phyloP scores from a whole-genome alignment of 2,329 filamentous ascomycete genomes.

The Pseudocercospora vitis region DNA sequence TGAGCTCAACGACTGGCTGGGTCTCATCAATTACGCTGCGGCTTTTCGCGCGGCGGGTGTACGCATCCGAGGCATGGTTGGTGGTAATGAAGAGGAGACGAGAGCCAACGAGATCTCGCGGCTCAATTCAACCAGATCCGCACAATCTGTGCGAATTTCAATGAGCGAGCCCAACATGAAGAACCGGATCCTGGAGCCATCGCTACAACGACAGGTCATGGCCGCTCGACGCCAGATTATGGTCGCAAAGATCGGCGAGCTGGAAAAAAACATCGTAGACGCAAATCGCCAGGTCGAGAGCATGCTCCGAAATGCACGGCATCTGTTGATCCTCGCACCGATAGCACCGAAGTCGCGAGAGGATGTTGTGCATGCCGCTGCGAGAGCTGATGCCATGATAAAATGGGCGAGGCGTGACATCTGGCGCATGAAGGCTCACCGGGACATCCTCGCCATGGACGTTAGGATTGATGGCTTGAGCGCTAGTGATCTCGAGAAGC shows the following conservation, averaged over 20 bases:
- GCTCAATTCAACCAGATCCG: constrained; percentile 57
- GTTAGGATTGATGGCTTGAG: constrained; percentile 70
- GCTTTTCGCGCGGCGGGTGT: constrained; percentile 91
- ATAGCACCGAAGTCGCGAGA: constrained; percentile 90
- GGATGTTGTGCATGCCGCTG: constrained; percentile 79
- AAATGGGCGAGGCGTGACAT: constrained; percentile 95
- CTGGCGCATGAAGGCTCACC: constrained; percentile 87
- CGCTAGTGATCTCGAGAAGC: constrained; percentile 27
- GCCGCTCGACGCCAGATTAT: constrained; percentile 80
- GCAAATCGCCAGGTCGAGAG: constrained; percentile 77
- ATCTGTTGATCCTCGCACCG: constrained; percentile 83
- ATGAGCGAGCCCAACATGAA: constrained; percentile 73
- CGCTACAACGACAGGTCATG: constrained; percentile 84
- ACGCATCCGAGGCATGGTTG: constrained; percentile 82
- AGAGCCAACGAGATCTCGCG: constrained; percentile 69
- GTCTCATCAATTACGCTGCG: constrained; percentile 92
- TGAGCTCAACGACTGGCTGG: constrained; percentile 95
- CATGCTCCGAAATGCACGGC: constrained; percentile 83
- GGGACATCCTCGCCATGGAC: constrained; percentile 82
- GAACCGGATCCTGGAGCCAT: constrained; percentile 46
- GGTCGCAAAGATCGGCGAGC: constrained; percentile 76
- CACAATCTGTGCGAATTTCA: constrained; percentile 63
- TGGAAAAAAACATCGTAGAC: constrained; percentile 72
- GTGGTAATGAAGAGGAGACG: constrained; percentile 70
- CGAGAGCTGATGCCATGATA: constrained; percentile 78